phyloP scores from a whole-genome alignment of 306 rosid species.

The Vigna radiata region DNA sequence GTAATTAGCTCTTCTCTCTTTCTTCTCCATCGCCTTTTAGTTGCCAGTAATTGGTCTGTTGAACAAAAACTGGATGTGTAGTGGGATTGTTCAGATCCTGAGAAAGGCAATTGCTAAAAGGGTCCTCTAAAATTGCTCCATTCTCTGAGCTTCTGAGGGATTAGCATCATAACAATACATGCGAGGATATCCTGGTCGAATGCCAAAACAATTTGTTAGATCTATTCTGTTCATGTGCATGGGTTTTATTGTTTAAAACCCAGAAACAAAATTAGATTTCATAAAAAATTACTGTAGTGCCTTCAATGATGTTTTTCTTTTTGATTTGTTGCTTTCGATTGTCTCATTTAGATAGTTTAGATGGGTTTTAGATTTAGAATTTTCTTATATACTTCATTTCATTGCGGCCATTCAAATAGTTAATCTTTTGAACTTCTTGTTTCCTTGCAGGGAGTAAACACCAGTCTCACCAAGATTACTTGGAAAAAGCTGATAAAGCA shows the following conservation, averaged over 20 bases:
- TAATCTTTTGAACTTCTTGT: slow-evolving; percentile 29
- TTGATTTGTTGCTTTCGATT: not conserved
- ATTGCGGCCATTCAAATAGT: slow-evolving; percentile 20
- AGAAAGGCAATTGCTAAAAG: slow-evolving; percentile 14
- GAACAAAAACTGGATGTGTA: not conserved
- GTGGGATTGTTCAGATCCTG: not conserved
- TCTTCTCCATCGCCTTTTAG: not conserved
- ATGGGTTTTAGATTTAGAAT: not conserved
- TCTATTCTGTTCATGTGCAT: not conserved
- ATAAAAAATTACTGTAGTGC: not conserved
- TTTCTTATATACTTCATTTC: slow-evolving; percentile 3
- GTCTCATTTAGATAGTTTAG: not conserved
- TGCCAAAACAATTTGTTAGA: not conserved
- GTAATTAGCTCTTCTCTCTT: not conserved
- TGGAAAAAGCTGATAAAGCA: slow-evolving; percentile 94
- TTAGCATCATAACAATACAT: not conserved
- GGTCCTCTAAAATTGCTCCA: not conserved
- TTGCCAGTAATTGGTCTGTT: not conserved
- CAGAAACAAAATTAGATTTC: slow-evolving; percentile 19
- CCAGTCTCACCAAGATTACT: slow-evolving; percentile 93
- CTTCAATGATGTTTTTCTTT: slow-evolving; percentile 18
- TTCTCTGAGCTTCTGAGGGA: not conserved
- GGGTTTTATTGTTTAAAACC: not conserved
- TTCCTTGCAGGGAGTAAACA: slow-evolving; percentile 74
- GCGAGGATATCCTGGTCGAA: not conserved